These are phyloP conservation scores for Oryza meridionalis DNA, from an alignment of 176 grass and related monocot genomes.

Conservation along the genomic window DNA sequence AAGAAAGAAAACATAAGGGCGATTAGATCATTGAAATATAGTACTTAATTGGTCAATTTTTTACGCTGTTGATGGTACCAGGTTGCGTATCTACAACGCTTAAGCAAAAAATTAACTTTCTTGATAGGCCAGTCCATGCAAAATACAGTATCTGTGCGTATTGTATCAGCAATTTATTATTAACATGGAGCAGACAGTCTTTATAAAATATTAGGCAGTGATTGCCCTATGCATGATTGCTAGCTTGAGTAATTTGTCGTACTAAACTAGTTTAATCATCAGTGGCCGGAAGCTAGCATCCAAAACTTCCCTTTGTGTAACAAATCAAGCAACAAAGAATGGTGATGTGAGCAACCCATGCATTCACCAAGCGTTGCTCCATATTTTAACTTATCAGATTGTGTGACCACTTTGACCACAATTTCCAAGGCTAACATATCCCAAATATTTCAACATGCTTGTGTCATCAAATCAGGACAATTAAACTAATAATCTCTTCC, in stretches of 20 bases:
- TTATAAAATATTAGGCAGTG: neutral
- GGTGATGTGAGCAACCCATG: neutral
- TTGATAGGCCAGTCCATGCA: neutral
- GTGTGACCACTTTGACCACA: neutral
- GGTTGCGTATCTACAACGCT: neutral
- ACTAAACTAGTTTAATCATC: too few species aligned
- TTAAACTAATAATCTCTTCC: neutral
- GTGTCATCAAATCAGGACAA: conserved; percentile 6
- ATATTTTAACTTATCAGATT: neutral
- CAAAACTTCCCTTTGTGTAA: neutral
- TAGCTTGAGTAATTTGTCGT: neutral
- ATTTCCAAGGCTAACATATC: too few species aligned
- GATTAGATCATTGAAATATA: neutral
- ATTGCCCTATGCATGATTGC: neutral
- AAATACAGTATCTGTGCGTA: neutral
- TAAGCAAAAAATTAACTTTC: too few species aligned
- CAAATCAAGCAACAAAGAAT: neutral
- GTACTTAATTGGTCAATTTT: neutral
- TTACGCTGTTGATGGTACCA: neutral
- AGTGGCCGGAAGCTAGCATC: neutral
- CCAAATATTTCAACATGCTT: neutral
- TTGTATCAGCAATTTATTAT: neutral
- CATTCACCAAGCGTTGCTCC: neutral
- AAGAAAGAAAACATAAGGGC: too few species aligned
- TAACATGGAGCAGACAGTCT: neutral